phyloP scores from a whole-genome alignment of 1,284 basidiomycete species.

The Leccinum griseonigrum region DNA sequence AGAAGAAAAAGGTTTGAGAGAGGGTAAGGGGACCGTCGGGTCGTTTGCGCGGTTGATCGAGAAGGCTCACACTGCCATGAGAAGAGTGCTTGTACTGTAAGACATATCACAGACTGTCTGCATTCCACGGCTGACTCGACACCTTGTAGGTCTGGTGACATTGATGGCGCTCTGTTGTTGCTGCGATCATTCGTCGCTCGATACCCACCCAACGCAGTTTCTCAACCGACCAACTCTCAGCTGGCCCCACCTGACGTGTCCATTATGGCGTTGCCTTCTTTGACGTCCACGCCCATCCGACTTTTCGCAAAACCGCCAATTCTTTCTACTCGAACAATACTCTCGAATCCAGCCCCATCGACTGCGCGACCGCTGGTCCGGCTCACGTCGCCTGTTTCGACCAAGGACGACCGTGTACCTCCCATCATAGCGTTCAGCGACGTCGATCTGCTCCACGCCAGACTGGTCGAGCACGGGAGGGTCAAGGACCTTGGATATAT shows the following conservation, averaged over 20 bases:
- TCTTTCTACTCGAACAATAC: constrained; percentile 53
- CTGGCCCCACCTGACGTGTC: background rate
- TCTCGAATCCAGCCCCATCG: constrained; percentile 33
- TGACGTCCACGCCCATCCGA: constrained; percentile 5
- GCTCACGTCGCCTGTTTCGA: constrained; percentile 46
- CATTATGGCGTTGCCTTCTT: background rate
- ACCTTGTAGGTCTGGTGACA: constrained; percentile 44
- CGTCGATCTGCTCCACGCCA: constrained; percentile 63
- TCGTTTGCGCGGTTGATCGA: constrained; percentile 48
- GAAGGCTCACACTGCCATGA: constrained; percentile 60
- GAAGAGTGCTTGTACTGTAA: constrained; percentile 60
- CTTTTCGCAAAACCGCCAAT: constrained; percentile 39
- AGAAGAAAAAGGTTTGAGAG: constrained; percentile 36
- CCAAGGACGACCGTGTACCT: constrained; percentile 67
- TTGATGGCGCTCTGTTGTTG: constrained; percentile 51
- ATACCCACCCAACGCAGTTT: constrained; percentile 52
- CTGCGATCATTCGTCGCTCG: constrained; percentile 53
- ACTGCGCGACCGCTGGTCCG: constrained; percentile 63
- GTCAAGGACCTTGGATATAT: constrained; percentile 53
- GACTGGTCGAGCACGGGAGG: constrained; percentile 47
- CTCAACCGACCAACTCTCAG: constrained; percentile 11
- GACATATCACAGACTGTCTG: constrained; percentile 26
- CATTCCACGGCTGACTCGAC: constrained; percentile 1
- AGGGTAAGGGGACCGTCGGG: constrained; percentile 22
- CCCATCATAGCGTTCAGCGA: constrained; percentile 66